Evolutionary conservation across 2,329 filamentous ascomycete genomes (phyloP).

Genomic region (Dothistroma pini): DNA sequence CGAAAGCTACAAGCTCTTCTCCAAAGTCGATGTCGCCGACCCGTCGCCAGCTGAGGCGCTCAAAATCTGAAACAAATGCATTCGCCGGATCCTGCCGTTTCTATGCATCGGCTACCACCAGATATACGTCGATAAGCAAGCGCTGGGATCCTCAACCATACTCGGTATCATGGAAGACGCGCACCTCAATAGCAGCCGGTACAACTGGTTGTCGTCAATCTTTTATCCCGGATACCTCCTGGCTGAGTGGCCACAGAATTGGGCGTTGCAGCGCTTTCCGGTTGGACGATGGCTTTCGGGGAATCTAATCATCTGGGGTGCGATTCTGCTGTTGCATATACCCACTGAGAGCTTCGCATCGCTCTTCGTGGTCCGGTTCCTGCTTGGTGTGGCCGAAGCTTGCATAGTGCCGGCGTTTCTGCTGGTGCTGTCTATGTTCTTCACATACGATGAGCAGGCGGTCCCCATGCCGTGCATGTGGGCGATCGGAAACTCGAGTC

Average conservation of each 20-base stretch:
- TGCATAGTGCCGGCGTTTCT: slow-evolving; percentile 19
- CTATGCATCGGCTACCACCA: slow-evolving; percentile 20
- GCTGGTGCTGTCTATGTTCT: slow-evolving; percentile 18
- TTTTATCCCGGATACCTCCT: slow-evolving; percentile 28
- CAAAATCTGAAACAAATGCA: slow-evolving; percentile 18
- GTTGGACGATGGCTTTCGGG: slow-evolving; percentile 17
- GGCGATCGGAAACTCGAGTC: slow-evolving; percentile 20
- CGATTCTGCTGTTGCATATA: slow-evolving; percentile 32
- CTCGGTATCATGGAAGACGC: slow-evolving; percentile 35
- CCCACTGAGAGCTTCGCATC: slow-evolving; percentile 17
- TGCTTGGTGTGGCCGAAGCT: slow-evolving; percentile 30
- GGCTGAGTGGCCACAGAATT: slow-evolving; percentile 28
- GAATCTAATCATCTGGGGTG: slow-evolving; percentile 25
- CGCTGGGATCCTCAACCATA: slow-evolving; percentile 28
- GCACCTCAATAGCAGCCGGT: slow-evolving; percentile 21
- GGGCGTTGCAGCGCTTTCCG: slow-evolving; percentile 23
- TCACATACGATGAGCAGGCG: slow-evolving; percentile 18
- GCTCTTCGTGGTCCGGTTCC: slow-evolving; percentile 31
- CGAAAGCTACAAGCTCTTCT: slow-evolving; percentile 21
- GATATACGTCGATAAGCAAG: slow-evolving; percentile 24
- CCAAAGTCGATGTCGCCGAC: slow-evolving; percentile 15
- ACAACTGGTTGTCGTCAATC: slow-evolving; percentile 29
- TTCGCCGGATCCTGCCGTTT: slow-evolving; percentile 19
- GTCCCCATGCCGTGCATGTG: slow-evolving; percentile 21
- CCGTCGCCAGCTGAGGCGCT: slow-evolving; percentile 17